Conservation (phyloP, 768 basidiomycete genomes). For the Mycena olivaceomarginata region DNA sequence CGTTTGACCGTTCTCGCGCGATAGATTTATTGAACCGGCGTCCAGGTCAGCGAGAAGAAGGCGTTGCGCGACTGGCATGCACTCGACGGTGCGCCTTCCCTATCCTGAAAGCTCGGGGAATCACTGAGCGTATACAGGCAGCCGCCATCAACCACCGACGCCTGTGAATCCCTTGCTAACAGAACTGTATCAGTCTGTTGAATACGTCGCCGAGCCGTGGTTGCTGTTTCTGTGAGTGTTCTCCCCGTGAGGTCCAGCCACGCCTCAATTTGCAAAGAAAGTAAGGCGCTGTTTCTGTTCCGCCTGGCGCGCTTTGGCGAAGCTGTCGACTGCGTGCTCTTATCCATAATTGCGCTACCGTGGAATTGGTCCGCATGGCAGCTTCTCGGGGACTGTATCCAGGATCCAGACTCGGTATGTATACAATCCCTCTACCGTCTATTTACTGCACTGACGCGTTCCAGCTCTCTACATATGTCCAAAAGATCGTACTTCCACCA, state of each 20-base stretch:
- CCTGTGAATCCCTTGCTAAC: slow-evolving; percentile 69
- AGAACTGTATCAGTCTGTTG: slow-evolving; percentile 68
- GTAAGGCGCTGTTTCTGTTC: slow-evolving; percentile 78
- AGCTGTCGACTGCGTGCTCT: slow-evolving; percentile 76
- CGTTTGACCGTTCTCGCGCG: background rate
- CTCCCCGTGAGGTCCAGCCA: slow-evolving; percentile 16
- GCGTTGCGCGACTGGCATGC: slow-evolving; percentile 79
- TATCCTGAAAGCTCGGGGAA: background rate
- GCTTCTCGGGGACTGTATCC: slow-evolving; percentile 72
- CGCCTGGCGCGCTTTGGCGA: slow-evolving; percentile 76
- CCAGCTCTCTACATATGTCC: slow-evolving; percentile 56
- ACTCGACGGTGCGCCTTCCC: slow-evolving; percentile 62
- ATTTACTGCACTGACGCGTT: background rate
- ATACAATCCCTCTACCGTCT: background rate
- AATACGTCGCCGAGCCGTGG: slow-evolving; percentile 72
- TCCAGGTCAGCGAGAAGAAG: slow-evolving; percentile 60
- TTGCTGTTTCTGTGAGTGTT: slow-evolving; percentile 77
- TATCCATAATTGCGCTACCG: slow-evolving; percentile 73
- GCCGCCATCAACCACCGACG: slow-evolving; percentile 67
- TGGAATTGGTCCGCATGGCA: slow-evolving; percentile 89
- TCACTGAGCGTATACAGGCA: slow-evolving; percentile 54
- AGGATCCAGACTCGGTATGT: slow-evolving; percentile 75
- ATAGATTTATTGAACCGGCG: background rate
- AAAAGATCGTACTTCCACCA: slow-evolving; percentile 66
- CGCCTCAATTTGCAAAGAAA: slow-evolving; percentile 48